Percentiles rank a stretch among this genome's conserved stretches.
phyloP scores from a whole-genome alignment of 1,139 yeast genomes.

The Saccharomycopsis phalli region DNA sequence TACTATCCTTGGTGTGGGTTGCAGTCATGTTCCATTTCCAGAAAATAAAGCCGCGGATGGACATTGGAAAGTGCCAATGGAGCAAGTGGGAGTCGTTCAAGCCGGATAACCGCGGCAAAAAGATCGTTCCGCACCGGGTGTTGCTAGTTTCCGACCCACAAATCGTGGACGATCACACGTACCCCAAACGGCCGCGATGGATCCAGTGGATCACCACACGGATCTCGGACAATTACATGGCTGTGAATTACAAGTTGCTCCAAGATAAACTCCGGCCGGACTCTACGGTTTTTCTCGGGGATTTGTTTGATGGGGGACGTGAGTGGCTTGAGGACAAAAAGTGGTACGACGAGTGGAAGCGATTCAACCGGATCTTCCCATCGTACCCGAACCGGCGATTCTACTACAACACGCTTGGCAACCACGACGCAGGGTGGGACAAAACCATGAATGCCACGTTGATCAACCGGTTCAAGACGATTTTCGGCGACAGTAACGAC shows the following conservation, averaged over 20 bases:
- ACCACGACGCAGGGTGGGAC: conserved; percentile 94
- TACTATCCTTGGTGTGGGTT: conserved; percentile 35
- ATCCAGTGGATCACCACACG: conserved; percentile 39
- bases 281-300: conserved; percentile 75
- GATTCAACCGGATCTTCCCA: conserved; percentile 36
- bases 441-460: conserved; percentile 47
- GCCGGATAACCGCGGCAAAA: conserved; percentile 19
- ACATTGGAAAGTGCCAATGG: conserved; percentile 55
- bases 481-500: conserved; percentile 65
- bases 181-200: conserved; percentile 43
- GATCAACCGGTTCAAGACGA: conserved; percentile 52
- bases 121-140: conserved; percentile 44
- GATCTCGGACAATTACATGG: conserved; percentile 61
- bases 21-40: conserved; percentile 50
- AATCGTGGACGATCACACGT: conserved; percentile 69
- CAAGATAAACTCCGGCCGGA: conserved; percentile 62
- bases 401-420: conserved; percentile 50
- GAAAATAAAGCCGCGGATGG: conserved; percentile 41
- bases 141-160: conserved; percentile 90
- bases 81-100: conserved; percentile 51
- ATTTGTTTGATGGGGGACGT: conserved; percentile 90
- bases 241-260: conserved; percentile 61
- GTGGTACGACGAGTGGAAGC: conserved; percentile 49
- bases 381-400: conserved; percentile 43
- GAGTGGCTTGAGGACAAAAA: conserved; percentile 49